These are phyloP conservation scores for Laburnicola sp. DNA, from an alignment of 2,329 filamentous ascomycete genomes.

Conservation along the genomic window DNA sequence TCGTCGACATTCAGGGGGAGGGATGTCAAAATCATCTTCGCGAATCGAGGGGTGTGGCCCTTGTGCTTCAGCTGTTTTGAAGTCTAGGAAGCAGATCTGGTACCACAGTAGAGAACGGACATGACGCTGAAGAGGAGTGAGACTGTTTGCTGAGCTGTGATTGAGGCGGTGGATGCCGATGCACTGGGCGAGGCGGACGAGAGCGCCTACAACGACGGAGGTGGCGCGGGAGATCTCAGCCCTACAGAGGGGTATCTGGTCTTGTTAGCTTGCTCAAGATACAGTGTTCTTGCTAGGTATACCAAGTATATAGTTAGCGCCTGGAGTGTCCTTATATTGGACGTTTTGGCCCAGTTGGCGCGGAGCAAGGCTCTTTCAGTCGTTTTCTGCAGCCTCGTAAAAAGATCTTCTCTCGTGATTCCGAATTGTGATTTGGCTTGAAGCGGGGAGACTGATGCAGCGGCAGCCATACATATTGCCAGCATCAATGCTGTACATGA, in stretches of 20 bases:
- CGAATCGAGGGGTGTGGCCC: slow-evolving; percentile 72
- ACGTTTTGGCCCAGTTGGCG: slow-evolving; percentile 46
- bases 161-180: slow-evolving; percentile 69
- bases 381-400: slow-evolving; percentile 41
- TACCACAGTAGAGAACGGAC: slow-evolving; percentile 75
- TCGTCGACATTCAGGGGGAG: slow-evolving; percentile 74
- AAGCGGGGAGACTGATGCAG: slow-evolving; percentile 41
- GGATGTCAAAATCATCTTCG: slow-evolving; percentile 75
- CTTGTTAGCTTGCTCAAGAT: background rate
- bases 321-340: slow-evolving; percentile 44
- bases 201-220: slow-evolving; percentile 71
- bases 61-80: slow-evolving; percentile 73
- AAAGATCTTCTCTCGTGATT: slow-evolving; percentile 44
- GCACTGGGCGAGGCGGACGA: slow-evolving; percentile 73
- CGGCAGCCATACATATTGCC: slow-evolving; percentile 44
- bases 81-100: slow-evolving; percentile 75
- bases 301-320: slow-evolving; percentile 45
- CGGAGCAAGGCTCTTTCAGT: slow-evolving; percentile 42
- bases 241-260: slow-evolving; percentile 69
- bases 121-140: slow-evolving; percentile 69
- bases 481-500: slow-evolving; percentile 44
- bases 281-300: slow-evolving; percentile 11
- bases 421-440: slow-evolving; percentile 46
- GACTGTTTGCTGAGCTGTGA: slow-evolving; percentile 68
- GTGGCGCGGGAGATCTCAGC: slow-evolving; percentile 73